Conservation (phyloP, 306 rosid species). For the Cercis canadensis region DNA sequence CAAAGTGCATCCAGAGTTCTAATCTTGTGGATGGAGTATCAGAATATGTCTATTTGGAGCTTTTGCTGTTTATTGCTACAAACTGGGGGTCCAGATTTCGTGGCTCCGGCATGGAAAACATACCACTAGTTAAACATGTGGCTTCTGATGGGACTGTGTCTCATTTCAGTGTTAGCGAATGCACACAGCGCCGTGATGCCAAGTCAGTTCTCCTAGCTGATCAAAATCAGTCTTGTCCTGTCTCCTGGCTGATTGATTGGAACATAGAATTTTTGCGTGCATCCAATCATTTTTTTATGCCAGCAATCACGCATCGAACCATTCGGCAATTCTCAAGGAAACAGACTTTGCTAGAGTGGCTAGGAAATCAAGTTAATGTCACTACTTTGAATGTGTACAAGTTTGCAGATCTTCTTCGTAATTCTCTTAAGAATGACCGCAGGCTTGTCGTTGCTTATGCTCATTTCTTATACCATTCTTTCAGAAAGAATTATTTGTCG, state of each 20-base stretch:
- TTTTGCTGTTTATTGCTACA: constrained; percentile 56
- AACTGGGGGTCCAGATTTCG: constrained; percentile 45
- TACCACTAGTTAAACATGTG: constrained; percentile 59
- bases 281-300: constrained; percentile 50
- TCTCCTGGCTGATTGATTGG: constrained; percentile 67
- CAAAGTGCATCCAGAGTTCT: constrained; percentile 67
- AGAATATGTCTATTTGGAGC: constrained; percentile 56
- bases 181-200: neutral
- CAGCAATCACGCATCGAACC: constrained; percentile 56
- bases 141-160: constrained; percentile 43
- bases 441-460: constrained; percentile 46
- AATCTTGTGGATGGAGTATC: constrained; percentile 59
- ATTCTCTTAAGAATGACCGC: constrained; percentile 20
- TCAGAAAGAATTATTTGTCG: constrained; percentile 23
- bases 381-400: constrained; percentile 1
- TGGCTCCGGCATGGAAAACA: constrained; percentile 37
- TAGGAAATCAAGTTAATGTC: constrained; percentile 34
- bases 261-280: constrained; percentile 47
- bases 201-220: constrained; percentile 40
- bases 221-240: constrained; percentile 10
- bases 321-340: constrained; percentile 24
- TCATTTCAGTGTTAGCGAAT: constrained; percentile 44
- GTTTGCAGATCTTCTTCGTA: constrained; percentile 43
- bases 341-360: constrained; percentile 51
- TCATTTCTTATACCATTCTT: constrained; percentile 68